Evolutionary conservation across 148 eudicot genomes (phyloP), one percentile per base, ranked within the genome.

Genomic region (Hydrangea macrophylla): DNA sequence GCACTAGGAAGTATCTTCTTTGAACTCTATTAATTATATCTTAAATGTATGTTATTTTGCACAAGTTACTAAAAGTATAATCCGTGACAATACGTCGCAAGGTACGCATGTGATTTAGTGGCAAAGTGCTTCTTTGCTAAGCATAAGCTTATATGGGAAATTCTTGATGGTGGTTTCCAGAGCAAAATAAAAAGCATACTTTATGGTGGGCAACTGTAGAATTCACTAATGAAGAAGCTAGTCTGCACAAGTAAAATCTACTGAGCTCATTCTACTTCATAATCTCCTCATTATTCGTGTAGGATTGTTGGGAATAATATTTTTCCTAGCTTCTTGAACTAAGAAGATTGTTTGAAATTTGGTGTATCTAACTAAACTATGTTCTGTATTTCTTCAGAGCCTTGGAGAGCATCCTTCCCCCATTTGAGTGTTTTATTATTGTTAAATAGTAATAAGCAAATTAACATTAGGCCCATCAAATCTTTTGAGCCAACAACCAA

Each of bases 61-160:
- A 40, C 74, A 24, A 5, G 9, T 13, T n/a, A 35, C 76, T 73
- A 39, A 77, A 31, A 17, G 18, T 57, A 32, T 75, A 9, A 54
- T 66, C 67, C 22, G 37, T 88, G 69, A 75, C 90, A 95, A 97
- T 95, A 85, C 76, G 71, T 68, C 63, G 85, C 97, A 28, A 87
- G 70, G 67, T 78, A 82, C 61, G 96, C 87, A 78, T 93, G 96
- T 60, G 99, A 91, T 81, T 80, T 95, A 63, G 93, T 95, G 58
- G 97, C 93, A 32, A 95, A 95, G 78, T 95, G 99, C 80, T 95
- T 89, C 80, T 95, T 89, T 78, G 96, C 96, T 6, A 95, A 91
- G 78, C 91, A 89, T 65, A 95, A 95, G 74, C 88, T 95, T 58
- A 96, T 95, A 2, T 95, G 99, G 99, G 99, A 95, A 81, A 77